Base-by-base conservation (phyloP, 257 asterid species). In the Nicotiana knightiana region DNA sequence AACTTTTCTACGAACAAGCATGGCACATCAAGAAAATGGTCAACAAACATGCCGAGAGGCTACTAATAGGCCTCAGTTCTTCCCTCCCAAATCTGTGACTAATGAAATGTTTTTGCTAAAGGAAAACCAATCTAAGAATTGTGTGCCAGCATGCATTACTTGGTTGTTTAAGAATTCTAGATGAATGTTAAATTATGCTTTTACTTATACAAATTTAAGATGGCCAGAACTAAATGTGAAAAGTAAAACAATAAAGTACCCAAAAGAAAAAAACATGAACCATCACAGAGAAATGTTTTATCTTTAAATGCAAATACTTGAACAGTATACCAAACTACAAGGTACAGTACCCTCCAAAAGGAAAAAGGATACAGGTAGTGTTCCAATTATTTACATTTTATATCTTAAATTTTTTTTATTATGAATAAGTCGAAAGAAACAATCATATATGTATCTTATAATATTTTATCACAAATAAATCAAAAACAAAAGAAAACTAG, bases 401-500 rank as follows among this genome's bases (percentile, higher is more conserved):
- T 75, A 51, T 51, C 8, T 24, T 51, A 53, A 21, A 26, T 46
- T 32, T 32, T 32, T 30, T 37, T 6, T 28, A 28, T 1, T 28
- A 28, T 28, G 30, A 28, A 28, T 28, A 28, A 28, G 30, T 28
- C 30, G 1, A 28, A 28, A 28, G 30, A 28, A 28, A 28, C 30
- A 28, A 28, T 28, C 30, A 0, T 28, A 28, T 28, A 28, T 28
- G 30, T 21, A 65, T 65, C 46, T 30, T 0, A 71, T 43, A 46
- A 46, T 3, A 0, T 46, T 6, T 46, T 71, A 24, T 43, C 78
- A 46, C 43, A 15, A 73, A 26, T 1, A 51, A 51, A 39, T 73
- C 79, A 73, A 51, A 73, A 73, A 73, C 15, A 68, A 17, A n/a
- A 30, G 63, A 17, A 82, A 84, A 80, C 55, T 63, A 83, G 73